A percentile compares a stretch with the other conserved stretches of the same genome.
Evolutionary conservation across 495 filamentous ascomycete genomes (phyloP).

Genomic region (Chaetomium cochliodes): DNA sequence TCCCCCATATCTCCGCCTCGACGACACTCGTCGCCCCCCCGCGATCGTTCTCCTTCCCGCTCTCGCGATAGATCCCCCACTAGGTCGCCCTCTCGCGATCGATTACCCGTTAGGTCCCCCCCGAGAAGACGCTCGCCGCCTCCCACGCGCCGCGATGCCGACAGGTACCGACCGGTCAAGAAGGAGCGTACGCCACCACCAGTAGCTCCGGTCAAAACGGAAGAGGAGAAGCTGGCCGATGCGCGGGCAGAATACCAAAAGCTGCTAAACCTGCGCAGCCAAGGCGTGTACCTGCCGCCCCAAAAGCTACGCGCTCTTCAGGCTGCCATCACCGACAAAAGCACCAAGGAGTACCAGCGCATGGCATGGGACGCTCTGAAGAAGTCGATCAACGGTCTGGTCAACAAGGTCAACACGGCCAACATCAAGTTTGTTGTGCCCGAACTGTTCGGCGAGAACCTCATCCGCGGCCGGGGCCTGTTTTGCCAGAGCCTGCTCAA

Average conservation of each 20-base stretch:
- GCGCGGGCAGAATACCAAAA: slow-evolving; percentile 92
- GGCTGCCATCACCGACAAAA: slow-evolving; percentile 94
- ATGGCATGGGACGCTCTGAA: slow-evolving; percentile 99
- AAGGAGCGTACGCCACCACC: slow-evolving; percentile 48
- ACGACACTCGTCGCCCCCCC: slow-evolving; percentile 3
- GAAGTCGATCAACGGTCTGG: slow-evolving; percentile 96
- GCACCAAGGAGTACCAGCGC: slow-evolving; percentile 93
- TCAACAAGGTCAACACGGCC: slow-evolving; percentile 96
- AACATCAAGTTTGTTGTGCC: slow-evolving; percentile 98
- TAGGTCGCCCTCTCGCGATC: slow-evolving; percentile 28
- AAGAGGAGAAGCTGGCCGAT: slow-evolving; percentile 74
- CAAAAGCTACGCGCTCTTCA: slow-evolving; percentile 88
- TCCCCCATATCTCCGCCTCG: not conserved
- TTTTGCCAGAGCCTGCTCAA: slow-evolving; percentile 98
- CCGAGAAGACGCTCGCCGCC: slow-evolving; percentile 30
- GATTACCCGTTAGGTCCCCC: slow-evolving; percentile 27
- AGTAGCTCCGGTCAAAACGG: slow-evolving; percentile 59
- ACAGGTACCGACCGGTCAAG: slow-evolving; percentile 43
- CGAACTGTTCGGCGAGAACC: slow-evolving; percentile 90
- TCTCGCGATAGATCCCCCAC: slow-evolving; percentile 16
- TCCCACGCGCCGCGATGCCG: slow-evolving; percentile 41
- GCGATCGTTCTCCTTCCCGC: slow-evolving; percentile 20
- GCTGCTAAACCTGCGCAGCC: slow-evolving; percentile 83
- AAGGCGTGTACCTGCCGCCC: slow-evolving; percentile 94
- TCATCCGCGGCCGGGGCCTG: slow-evolving; percentile 83